Base-by-base conservation (phyloP, 2,329 filamentous ascomycete species). In the Cryphonectria nitschkei region DNA sequence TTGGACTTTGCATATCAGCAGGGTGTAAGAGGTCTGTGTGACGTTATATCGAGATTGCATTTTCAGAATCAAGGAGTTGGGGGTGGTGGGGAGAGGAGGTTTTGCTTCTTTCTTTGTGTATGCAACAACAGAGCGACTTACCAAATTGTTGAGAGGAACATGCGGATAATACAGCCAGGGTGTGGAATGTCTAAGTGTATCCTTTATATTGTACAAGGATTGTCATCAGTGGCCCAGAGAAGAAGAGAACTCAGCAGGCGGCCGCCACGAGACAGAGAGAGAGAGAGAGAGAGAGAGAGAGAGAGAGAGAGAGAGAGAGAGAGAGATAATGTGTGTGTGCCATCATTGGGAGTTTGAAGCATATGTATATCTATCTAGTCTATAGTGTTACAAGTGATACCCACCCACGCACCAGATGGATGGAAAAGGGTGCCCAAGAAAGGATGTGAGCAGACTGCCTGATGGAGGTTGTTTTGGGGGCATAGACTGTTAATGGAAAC, bases 1-100 rank as follows among this genome's bases (percentile, higher is more conserved):
- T 67, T 64, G 19, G 22, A 52, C 39, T 65, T 50, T 69, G 54
- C 68, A 69, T 69, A 61, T 39, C 34, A 39, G 34, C 58, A 39
- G 58, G 58, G 58, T 61, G 58, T 61, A 61, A 9, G 58, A 39
- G 32, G 58, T 37, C 19, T 19, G 58, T 61, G 34, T 50, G 22
- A 50, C 46, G 9, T n/a, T 9, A n/a, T 61, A 61, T n/a, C 34
- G 14, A 61, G 58, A 61, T 61, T 61, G 58, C 34, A 61, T 61
- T 16, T 34, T 1, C 34, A 37, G 22, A 9, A 50, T 0, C 19
- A 61, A n/a, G 58, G 32, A 39, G 58, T 61, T n/a, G 32, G 19
- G 46, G 46, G 7, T 6, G 8, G 43, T 3, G 19, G 46, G 16
- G 16, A n/a, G 46, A 16, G 19, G 32, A 39, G 14, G 32, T 39